Percentiles rank a stretch among this genome's conserved stretches.
Conservation (phyloP, 2,329 filamentous ascomycete species). For the Seiridium unicorne region DNA sequence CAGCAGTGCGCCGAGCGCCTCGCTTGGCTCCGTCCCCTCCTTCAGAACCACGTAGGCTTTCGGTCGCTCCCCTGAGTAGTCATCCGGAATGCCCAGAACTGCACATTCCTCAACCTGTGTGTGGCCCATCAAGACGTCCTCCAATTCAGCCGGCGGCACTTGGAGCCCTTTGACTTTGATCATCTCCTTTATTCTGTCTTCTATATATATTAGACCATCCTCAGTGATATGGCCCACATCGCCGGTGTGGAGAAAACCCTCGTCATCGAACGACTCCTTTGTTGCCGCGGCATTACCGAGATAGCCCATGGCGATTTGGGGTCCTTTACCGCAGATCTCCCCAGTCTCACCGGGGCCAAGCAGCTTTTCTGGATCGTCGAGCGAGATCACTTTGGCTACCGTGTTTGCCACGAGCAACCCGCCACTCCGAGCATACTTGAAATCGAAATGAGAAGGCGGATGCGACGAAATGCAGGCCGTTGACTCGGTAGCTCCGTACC, state of each 20-base stretch:
- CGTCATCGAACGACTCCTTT: constrained; percentile 8
- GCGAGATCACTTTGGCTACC: constrained; percentile 51
- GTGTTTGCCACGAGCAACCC: constrained; percentile 57
- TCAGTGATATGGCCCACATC: constrained; percentile 53
- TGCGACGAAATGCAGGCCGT: constrained; percentile 62
- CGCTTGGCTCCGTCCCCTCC: neutral
- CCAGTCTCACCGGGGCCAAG: constrained; percentile 41
- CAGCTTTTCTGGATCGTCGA: constrained; percentile 22
- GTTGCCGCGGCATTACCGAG: constrained; percentile 26
- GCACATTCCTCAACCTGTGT: constrained; percentile 54
- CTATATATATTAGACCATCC: constrained; percentile 54
- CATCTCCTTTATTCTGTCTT: constrained; percentile 61
- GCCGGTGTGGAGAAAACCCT: constrained; percentile 41
- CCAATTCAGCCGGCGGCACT: constrained; percentile 29
- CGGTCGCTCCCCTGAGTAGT: constrained; percentile 56
- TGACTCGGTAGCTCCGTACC: constrained; percentile 66
- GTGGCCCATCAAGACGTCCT: constrained; percentile 27
- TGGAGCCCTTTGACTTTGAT: constrained; percentile 32
- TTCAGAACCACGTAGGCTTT: constrained; percentile 59
- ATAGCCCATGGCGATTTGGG: constrained; percentile 48
- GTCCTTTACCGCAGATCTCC: constrained; percentile 42
- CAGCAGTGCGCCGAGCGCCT: constrained; percentile 20
- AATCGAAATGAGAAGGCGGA: constrained; percentile 51
- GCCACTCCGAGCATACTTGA: constrained; percentile 53
- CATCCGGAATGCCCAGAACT: constrained; percentile 52